Conservation (phyloP, 768 basidiomycete genomes). For the Crucibulum laeve region DNA sequence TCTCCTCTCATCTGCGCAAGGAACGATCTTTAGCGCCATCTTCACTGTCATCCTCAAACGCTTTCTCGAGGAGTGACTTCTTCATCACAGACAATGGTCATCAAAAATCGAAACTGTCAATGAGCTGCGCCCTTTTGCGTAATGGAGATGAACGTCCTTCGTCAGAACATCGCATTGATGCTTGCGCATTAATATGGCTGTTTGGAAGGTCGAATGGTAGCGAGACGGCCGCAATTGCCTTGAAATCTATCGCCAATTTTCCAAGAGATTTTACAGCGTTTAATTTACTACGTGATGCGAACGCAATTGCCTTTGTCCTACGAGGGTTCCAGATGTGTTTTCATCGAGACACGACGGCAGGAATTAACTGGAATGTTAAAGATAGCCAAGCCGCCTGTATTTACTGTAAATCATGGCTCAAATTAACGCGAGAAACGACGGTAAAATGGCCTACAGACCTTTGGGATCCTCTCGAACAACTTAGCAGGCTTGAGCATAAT, state of each 20-base stretch:
- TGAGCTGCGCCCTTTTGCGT: constrained; percentile 4
- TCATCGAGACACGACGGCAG: constrained; percentile 30
- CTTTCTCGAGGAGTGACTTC: constrained; percentile 6
- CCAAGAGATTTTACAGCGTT: constrained; percentile 32
- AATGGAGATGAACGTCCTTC: constrained; percentile 1
- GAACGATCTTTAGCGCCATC: background rate
- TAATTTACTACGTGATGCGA: constrained; percentile 30
- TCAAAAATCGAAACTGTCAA: constrained; percentile 6
- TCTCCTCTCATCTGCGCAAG: constrained; percentile 29
- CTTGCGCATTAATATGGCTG: constrained; percentile 32
- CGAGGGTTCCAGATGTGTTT: constrained; percentile 33
- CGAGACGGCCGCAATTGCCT: constrained; percentile 21
- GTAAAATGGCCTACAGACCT: constrained; percentile 25
- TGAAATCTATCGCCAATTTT: constrained; percentile 34
- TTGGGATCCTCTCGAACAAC: constrained; percentile 24
- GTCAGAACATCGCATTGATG: constrained; percentile 30
- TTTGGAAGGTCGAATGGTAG: constrained; percentile 26
- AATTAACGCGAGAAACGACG: constrained; percentile 28
- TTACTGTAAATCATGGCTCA: constrained; percentile 38
- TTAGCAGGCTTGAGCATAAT: constrained; percentile 28
- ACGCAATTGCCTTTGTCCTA: constrained; percentile 26
- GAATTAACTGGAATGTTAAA: constrained; percentile 29
- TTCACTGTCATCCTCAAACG: background rate
- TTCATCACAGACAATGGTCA: constrained; percentile 8
- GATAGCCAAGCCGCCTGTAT: constrained; percentile 28